phyloP scores from a whole-genome alignment of 352 stramenopile genomes.

The Pelagophyceae sp. region DNA sequence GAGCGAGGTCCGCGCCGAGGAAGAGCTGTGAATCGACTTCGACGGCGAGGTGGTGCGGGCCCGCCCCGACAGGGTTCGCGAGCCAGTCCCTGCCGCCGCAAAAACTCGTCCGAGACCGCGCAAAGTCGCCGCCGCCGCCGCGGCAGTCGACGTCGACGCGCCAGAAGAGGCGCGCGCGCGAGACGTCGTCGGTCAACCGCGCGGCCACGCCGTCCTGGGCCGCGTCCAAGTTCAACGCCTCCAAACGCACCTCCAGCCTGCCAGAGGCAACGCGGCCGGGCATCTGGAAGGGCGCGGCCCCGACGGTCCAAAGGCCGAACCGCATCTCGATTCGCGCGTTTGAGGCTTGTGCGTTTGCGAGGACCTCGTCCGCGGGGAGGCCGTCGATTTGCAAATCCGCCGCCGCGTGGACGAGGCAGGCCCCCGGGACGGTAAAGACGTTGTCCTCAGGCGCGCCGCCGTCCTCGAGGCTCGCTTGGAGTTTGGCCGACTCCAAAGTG shows the following conservation, averaged over 20 bases:
- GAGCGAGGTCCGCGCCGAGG: background rate
- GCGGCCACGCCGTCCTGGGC: background rate
- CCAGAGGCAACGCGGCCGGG: background rate
- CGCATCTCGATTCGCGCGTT: too few relatives aligned
- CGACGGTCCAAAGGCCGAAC: background rate
- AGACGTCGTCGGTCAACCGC: background rate
- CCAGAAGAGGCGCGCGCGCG: background rate
- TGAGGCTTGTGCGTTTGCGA: too few relatives aligned
- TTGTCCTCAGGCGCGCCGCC: background rate
- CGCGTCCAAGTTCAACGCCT: background rate
- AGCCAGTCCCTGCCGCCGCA: background rate
- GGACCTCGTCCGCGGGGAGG: background rate
- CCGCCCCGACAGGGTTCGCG: too few relatives aligned
- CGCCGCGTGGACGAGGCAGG: too few relatives aligned
- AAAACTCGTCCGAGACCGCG: background rate
- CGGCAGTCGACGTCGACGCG: background rate
- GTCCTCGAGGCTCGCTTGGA: background rate
- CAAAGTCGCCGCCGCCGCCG: background rate
- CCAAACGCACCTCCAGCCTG: background rate
- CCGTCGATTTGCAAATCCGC: background rate
- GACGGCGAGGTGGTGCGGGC: background rate
- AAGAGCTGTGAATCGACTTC: background rate
- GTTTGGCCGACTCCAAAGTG: background rate
- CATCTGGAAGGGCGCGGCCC: too few relatives aligned
- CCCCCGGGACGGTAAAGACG: too few relatives aligned